Conservation (phyloP, 2,329 filamentous ascomycete genomes). For the Phialophora macrospora region DNA sequence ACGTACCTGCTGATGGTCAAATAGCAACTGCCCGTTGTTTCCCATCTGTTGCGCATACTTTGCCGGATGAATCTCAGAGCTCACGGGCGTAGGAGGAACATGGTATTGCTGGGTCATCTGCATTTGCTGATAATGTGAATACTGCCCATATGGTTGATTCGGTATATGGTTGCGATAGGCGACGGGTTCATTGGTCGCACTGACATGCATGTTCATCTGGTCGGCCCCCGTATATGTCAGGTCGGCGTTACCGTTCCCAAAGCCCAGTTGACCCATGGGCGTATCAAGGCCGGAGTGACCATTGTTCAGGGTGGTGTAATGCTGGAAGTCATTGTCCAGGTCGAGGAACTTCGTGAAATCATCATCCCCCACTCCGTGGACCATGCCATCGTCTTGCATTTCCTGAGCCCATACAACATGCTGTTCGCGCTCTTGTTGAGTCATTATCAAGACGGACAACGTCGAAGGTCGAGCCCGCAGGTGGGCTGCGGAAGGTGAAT, state of each 20-base stretch:
- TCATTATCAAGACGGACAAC: constrained; percentile 32
- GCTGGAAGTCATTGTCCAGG: constrained; percentile 54
- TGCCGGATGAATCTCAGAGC: constrained; percentile 53
- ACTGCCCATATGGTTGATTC: constrained; percentile 37
- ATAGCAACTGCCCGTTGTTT: constrained; percentile 48
- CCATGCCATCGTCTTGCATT: constrained; percentile 48
- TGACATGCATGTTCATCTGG: constrained; percentile 41
- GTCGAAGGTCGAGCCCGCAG: constrained; percentile 30
- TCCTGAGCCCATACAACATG: constrained; percentile 47
- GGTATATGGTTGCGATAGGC: constrained; percentile 36
- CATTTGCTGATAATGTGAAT: constrained; percentile 42
- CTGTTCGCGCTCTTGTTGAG: constrained; percentile 36
- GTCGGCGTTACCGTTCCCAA: constrained; percentile 40
- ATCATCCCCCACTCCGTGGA: constrained; percentile 49
- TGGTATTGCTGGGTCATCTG: constrained; percentile 38
- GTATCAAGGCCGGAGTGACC: constrained; percentile 45
- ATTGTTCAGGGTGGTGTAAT: constrained; percentile 48
- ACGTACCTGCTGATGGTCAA: constrained; percentile 50
- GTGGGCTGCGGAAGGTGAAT: constrained; percentile 36
- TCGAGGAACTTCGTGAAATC: constrained; percentile 57
- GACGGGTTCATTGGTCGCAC: constrained; percentile 18
- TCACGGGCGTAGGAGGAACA: constrained; percentile 55
- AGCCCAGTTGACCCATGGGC: constrained; percentile 47
- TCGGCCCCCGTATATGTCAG: constrained; percentile 24
- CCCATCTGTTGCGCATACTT: constrained; percentile 50